Conservation (phyloP, 192 early-diverging fungal genomes). For the Spinellus fusiger region DNA sequence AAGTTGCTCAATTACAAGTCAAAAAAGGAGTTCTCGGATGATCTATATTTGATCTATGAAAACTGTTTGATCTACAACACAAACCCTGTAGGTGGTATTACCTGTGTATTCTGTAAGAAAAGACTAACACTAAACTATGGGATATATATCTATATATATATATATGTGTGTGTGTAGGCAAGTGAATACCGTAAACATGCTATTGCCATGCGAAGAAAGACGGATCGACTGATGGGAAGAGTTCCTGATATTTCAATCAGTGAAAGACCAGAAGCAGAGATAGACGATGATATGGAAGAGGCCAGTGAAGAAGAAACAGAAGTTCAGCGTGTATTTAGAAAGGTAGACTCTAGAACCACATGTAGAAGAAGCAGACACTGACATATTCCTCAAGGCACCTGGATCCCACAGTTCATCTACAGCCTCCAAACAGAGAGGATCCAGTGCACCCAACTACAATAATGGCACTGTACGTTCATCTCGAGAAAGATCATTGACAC, state of each 20-base stretch:
- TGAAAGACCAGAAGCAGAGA: conserved; percentile 47
- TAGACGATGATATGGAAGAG: conserved; percentile 55
- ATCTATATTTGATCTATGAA: conserved; percentile 84
- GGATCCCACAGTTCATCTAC: conserved; percentile 7
- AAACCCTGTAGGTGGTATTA: conserved; percentile 58
- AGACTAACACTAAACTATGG: neutral
- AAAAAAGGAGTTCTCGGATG: conserved; percentile 84
- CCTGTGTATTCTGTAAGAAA: no score
- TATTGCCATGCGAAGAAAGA: conserved; percentile 71
- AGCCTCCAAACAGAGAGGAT: neutral
- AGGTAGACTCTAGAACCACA: conserved; percentile 17
- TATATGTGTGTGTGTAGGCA: conserved; percentile 36
- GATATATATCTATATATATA: neutral
- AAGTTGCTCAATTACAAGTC: conserved; percentile 72
- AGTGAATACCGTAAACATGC: conserved; percentile 86
- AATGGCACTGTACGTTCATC: neutral
- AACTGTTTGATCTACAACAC: conserved; percentile 94
- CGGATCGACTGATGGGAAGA: conserved; percentile 64
- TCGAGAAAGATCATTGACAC: conserved; percentile 7
- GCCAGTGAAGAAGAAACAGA: conserved; percentile 35
- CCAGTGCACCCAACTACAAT: neutral
- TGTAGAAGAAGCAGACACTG: neutral
- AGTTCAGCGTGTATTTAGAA: conserved; percentile 33
- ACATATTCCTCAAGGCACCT: neutral
- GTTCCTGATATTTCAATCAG: conserved; percentile 81